Evolutionary conservation across 257 asterid genomes (phyloP).

Genomic region (Solanum lycopersicoides): DNA sequence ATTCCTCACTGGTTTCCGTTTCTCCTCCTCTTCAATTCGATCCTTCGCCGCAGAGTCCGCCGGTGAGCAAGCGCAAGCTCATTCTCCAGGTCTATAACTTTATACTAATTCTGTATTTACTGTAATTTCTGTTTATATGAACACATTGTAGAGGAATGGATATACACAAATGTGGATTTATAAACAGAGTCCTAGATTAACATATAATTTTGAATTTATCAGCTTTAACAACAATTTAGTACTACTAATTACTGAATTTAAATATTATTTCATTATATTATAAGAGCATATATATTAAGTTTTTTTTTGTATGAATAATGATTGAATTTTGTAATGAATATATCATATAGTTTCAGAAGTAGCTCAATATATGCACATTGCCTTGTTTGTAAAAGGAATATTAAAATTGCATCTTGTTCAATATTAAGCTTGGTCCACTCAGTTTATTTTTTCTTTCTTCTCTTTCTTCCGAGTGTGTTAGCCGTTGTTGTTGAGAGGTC

Average conservation of each 20-base stretch:
- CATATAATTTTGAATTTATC: neutral
- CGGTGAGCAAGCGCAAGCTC: slow-evolving; percentile 5
- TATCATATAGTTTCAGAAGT: neutral
- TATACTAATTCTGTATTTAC: neutral
- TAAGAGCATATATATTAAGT: neutral
- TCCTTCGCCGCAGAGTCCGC: slow-evolving; percentile 7
- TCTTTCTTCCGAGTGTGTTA: too few relatives aligned
- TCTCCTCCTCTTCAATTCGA: slow-evolving; percentile 2
- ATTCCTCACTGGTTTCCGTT: neutral
- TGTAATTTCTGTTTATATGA: neutral
- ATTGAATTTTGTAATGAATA: neutral
- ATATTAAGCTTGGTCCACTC: neutral
- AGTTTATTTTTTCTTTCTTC: neutral
- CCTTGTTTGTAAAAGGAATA: neutral
- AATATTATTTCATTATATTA: neutral
- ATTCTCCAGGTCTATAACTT: slow-evolving; percentile 18
- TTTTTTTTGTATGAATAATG: neutral
- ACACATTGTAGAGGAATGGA: neutral
- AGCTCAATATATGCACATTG: neutral
- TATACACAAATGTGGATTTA: neutral
- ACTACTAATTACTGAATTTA: neutral
- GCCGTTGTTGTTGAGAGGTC: neutral
- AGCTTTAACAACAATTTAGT: neutral
- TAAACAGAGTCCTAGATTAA: neutral
- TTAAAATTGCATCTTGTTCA: neutral